Evolutionary conservation across 306 rosid genomes (phyloP).

Genomic region (Castanospermum australe): DNA sequence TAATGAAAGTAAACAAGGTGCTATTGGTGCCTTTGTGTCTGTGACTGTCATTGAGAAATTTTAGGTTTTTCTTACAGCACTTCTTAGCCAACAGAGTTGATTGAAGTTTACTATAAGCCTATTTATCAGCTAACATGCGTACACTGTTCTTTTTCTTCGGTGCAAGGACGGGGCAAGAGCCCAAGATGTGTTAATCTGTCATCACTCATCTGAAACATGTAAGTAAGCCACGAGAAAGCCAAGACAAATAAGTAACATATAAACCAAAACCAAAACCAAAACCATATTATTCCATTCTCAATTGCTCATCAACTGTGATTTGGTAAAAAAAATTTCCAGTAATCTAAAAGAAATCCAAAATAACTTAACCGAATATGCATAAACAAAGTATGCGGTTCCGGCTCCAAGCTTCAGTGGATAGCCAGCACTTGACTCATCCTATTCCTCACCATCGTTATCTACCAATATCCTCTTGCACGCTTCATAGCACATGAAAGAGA

Average conservation of each 20-base stretch:
- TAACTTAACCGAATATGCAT: background rate
- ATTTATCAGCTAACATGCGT: too few species aligned
- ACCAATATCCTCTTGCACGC: slow-evolving; percentile 88
- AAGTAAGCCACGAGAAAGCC: background rate
- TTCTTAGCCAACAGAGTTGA: too few species aligned
- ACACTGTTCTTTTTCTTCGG: background rate
- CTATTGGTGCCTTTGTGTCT: background rate
- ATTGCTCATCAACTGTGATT: slow-evolving; percentile 5
- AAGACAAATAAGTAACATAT: background rate
- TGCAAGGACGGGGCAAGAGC: background rate
- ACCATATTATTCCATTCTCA: slow-evolving; percentile 23
- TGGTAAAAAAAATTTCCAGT: slow-evolving; percentile 13
- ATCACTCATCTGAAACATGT: too few species aligned
- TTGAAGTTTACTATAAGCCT: too few species aligned
- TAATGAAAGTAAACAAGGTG: slow-evolving; percentile 13
- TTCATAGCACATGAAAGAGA: slow-evolving; percentile 97
- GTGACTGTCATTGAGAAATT: background rate
- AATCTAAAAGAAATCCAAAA: slow-evolving; percentile 20
- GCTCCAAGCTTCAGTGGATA: slow-evolving; percentile 3
- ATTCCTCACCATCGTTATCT: slow-evolving; percentile 58
- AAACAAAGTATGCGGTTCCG: slow-evolving; percentile 10
- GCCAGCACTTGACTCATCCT: slow-evolving; percentile 13
- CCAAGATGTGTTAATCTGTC: too few species aligned
- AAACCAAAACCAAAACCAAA: background rate
- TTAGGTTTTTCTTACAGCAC: too few species aligned